Conservation (phyloP, 2,329 filamentous ascomycete species). For the Polychaeton citri region DNA sequence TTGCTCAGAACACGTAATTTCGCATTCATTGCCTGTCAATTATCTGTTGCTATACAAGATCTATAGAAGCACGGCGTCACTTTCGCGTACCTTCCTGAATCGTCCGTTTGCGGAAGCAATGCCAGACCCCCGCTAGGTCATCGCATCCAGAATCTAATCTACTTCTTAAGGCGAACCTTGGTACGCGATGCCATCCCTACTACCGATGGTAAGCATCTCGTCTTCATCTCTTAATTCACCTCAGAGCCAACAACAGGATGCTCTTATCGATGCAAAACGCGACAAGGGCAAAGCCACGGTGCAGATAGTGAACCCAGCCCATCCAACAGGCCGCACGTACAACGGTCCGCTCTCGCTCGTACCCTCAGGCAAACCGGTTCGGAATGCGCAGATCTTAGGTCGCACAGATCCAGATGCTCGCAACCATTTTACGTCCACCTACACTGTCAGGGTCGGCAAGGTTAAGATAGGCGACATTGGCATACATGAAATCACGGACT, state of each 20-base stretch:
- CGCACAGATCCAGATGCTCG: neutral
- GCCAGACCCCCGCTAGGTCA: no score
- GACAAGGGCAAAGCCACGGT: no score
- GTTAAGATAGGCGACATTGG: conserved; percentile 13
- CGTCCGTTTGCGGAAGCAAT: no score
- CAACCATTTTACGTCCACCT: conserved; percentile 4
- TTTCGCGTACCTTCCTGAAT: neutral
- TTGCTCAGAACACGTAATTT: no score
- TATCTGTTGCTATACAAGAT: no score
- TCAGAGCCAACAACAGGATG: no score
- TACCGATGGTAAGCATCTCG: neutral
- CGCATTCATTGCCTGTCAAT: no score
- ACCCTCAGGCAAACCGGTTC: neutral
- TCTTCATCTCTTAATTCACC: no score
- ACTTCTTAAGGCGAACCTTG: no score
- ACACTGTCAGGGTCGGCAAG: conserved; percentile 16
- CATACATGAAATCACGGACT: conserved; percentile 19
- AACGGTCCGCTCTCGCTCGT: neutral
- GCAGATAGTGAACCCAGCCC: neutral
- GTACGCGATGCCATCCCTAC: neutral
- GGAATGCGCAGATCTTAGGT: neutral
- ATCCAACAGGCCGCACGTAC: neutral
- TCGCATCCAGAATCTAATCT: no score
- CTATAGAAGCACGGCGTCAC: neutral
- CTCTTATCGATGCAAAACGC: no score